phyloP scores from a whole-genome alignment of 495 filamentous ascomycete species.

The Penicillium egyptiacum region DNA sequence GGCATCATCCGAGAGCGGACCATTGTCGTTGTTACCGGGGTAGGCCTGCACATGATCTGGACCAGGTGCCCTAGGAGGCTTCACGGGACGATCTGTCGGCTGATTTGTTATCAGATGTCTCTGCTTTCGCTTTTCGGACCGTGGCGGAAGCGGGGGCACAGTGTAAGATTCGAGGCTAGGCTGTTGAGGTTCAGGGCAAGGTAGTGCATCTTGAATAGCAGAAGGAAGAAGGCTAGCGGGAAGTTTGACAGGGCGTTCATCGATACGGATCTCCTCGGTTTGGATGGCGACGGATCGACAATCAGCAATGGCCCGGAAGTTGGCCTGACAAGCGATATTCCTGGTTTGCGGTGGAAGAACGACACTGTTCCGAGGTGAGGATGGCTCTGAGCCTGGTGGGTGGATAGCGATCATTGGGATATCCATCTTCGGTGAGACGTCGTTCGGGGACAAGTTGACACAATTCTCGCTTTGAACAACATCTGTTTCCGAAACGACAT shows the following conservation, averaged over 20 bases:
- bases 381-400: slow-evolving; percentile 62
- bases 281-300: slow-evolving; percentile 63
- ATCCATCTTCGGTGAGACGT: slow-evolving; percentile 31
- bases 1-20: slow-evolving; percentile 60
- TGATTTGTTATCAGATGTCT: slow-evolving; percentile 11
- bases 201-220: slow-evolving; percentile 47
- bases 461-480: slow-evolving; percentile 15
- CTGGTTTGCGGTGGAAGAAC: slow-evolving; percentile 66
- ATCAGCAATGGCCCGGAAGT: slow-evolving; percentile 36
- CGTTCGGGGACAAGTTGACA: slow-evolving; percentile 21
- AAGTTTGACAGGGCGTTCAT: slow-evolving; percentile 68
- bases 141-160: slow-evolving; percentile 37
- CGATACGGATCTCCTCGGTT: slow-evolving; percentile 83
- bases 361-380: slow-evolving; percentile 58
- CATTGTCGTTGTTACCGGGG: slow-evolving; percentile 81
- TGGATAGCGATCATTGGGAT: slow-evolving; percentile 67
- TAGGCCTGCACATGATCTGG: slow-evolving; percentile 62
- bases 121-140: slow-evolving; percentile 29
- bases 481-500: slow-evolving; percentile 16
- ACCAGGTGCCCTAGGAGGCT: slow-evolving; percentile 23
- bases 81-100: slow-evolving; percentile 15
- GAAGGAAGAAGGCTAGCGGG: slow-evolving; percentile 78
- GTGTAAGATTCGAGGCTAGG: slow-evolving; percentile 34
- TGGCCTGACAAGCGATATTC: slow-evolving; percentile 57
- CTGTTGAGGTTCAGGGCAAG: slow-evolving; percentile 24